Percentiles rank a stretch among this genome's conserved stretches.
These are phyloP conservation scores for Neofusicoccum sp. DNA, from an alignment of 2,329 filamentous ascomycete genomes.

Conservation along the genomic window DNA sequence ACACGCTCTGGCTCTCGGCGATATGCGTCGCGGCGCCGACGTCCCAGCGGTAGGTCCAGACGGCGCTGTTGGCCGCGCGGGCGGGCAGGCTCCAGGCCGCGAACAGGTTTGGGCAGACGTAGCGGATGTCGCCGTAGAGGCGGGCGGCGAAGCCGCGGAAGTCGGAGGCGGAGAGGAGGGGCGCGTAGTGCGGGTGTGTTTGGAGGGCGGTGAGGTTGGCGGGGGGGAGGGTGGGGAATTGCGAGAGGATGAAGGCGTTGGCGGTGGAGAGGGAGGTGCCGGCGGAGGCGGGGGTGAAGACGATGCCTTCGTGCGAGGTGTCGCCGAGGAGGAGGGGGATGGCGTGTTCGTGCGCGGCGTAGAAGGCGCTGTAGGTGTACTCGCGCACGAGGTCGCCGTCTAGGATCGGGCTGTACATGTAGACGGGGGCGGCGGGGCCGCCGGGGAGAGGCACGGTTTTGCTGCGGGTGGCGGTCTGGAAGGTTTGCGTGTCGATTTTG, in stretches of 20 bases:
- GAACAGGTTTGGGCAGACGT: slow-evolving; percentile 46
- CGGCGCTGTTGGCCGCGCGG: slow-evolving; percentile 28
- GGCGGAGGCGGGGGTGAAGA: slow-evolving; percentile 38
- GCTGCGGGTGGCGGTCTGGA: slow-evolving; percentile 38
- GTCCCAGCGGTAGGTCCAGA: slow-evolving; percentile 52
- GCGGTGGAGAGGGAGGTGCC: slow-evolving; percentile 27
- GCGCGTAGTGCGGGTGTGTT: slow-evolving; percentile 29
- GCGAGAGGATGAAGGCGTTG: slow-evolving; percentile 39
- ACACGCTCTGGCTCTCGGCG: slow-evolving; percentile 39
- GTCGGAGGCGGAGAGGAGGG: slow-evolving; percentile 22
- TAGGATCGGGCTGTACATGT: slow-evolving; percentile 44
- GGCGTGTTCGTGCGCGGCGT: slow-evolving; percentile 38
- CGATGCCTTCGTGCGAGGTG: slow-evolving; percentile 45
- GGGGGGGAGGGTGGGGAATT: slow-evolving; percentile 35
- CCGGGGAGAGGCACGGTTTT: slow-evolving; percentile 40
- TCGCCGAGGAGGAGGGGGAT: slow-evolving; percentile 46
- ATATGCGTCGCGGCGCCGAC: slow-evolving; percentile 41
- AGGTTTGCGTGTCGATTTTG: slow-evolving; percentile 33
- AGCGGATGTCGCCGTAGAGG: slow-evolving; percentile 50
- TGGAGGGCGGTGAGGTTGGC: slow-evolving; percentile 30
- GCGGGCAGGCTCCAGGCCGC: slow-evolving; percentile 29
- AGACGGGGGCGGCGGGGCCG: slow-evolving; percentile 32
- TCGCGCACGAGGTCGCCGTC: slow-evolving; percentile 44
- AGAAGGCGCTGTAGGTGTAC: slow-evolving; percentile 39
- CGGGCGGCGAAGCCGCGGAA: slow-evolving; percentile 38